Percentiles rank a stretch among this genome's conserved stretches.
These are phyloP conservation scores for Rhamnella rubrinervis DNA, from an alignment of 331 rosid species.

Conservation along the genomic window DNA sequence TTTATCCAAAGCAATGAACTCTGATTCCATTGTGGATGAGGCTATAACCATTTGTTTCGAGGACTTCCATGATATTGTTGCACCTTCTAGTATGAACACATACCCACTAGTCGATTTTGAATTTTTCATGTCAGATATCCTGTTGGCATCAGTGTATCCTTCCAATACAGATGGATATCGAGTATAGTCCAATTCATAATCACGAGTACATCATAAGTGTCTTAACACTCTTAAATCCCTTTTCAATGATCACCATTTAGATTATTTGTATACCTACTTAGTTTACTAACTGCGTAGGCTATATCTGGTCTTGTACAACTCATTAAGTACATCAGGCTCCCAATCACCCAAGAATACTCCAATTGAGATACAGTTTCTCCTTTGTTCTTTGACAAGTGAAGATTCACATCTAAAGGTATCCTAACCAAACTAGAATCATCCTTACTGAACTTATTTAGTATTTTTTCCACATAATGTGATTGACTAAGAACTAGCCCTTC, in stretches of 20 bases:
- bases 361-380: neutral
- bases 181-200: neutral
- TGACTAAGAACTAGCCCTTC: neutral
- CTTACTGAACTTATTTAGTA: neutral
- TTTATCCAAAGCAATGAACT: neutral
- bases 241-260: neutral
- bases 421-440: neutral
- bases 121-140: neutral
- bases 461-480: constrained; percentile 1
- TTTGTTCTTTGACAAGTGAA: neutral
- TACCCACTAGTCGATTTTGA: neutral
- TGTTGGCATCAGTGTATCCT: neutral
- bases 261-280: neutral
- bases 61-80: neutral
- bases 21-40: neutral
- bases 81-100: neutral
- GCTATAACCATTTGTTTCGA: neutral
- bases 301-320: neutral
- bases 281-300: neutral
- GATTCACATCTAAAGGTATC: neutral
- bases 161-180: neutral
- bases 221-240: neutral
- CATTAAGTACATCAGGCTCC: neutral
- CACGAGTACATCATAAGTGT: neutral
- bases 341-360: neutral